A percentile compares a stretch with the other conserved stretches of the same genome.
These are phyloP conservation scores for Monosporozyma unispora DNA, from an alignment of 805 yeast genomes.

Conservation along the genomic window DNA sequence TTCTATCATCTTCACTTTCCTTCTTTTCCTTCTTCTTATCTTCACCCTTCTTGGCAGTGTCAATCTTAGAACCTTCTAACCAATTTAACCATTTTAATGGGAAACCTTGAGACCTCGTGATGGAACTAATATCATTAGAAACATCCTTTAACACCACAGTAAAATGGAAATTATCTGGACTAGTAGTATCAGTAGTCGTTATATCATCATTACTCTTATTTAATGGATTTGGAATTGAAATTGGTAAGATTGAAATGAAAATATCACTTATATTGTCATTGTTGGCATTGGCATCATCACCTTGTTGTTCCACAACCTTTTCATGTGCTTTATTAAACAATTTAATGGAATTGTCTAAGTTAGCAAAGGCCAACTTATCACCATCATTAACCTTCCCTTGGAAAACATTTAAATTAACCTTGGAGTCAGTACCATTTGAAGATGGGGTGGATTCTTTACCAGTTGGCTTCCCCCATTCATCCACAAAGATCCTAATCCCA, in stretches of 20 bases:
- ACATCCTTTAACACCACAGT: conserved; percentile 69
- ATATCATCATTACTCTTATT: conserved; percentile 16
- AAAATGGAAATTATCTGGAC: conserved; percentile 57
- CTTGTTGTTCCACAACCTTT: conserved; percentile 19
- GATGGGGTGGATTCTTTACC: conserved; percentile 12
- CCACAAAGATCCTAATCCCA: conserved; percentile 53
- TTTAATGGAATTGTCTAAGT: conserved; percentile 65
- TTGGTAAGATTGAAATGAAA: conserved; percentile 63
- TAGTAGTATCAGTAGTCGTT: conserved; percentile 31
- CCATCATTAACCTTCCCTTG: conserved; percentile 74
- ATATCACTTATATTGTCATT: conserved; percentile 43
- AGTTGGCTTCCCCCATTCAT: conserved; percentile 39
- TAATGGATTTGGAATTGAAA: conserved; percentile 25
- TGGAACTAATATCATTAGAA: conserved; percentile 63
- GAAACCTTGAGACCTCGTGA: conserved; percentile 79
- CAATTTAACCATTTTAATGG: conserved; percentile 90
- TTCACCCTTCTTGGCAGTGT: conserved; percentile 6
- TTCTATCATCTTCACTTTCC: conserved; percentile 3
- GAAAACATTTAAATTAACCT: conserved; percentile 50
- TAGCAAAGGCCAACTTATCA: conserved; percentile 80
- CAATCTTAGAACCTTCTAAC: conserved; percentile 38
- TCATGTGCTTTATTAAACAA: conserved; percentile 29
- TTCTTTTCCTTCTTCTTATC: no score
- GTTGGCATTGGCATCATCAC: conserved; percentile 10
- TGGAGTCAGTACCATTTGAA: background rate